Base-by-base conservation (phyloP, 306 rosid genomes). In the Lathyrus tuberosus region DNA sequence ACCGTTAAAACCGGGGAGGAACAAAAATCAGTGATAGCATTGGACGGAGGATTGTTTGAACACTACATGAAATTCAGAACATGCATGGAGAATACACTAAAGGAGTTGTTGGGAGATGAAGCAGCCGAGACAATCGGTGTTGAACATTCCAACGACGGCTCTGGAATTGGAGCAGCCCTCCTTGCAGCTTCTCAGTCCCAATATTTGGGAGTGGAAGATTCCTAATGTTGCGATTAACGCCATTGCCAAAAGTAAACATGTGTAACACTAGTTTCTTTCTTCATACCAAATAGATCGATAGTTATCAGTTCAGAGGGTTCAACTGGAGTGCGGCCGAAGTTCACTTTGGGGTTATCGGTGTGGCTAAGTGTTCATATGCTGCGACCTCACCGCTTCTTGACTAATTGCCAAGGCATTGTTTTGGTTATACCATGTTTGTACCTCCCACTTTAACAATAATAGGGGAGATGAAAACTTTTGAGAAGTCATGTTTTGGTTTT, bases 181-280 rank as follows among this genome's bases (percentile, higher is more conserved):
- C 80, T 95, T 15, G 96, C 99, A n/a, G 97, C 99, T 30, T 91
- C 99, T 77, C 85, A 91, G 68, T 95, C 99, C 30, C 96, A 86
- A 43, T 95, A 95, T 82, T 65, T 76, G 65, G 95, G 74, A 63
- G 66, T 67, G 22, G 92, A 86, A 57, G 86, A 83, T 26, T 87
- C 82, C 20, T 91, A 73, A 88, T 70, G 68, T 56, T 53, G 12
- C 26, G 72, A 48, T 62, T 44, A 37, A 51, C 51, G 43, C 51
- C 72, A 72, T 64, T 64, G 38, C 69, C 69, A 64, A 64, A 67
- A 65, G 62, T 65, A 59, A 78, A 76, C 75, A 80, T 67, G 75
- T 51, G 76, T 71, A 76, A 37, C 74, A 49, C 6, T 41, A 42
- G 58, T 47, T 71, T 66, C 74, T 80, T 84, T 81, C 80, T 67